Evolutionary conservation across 129 eudicot species (phyloP).

Genomic region (Glebionis coronaria): DNA sequence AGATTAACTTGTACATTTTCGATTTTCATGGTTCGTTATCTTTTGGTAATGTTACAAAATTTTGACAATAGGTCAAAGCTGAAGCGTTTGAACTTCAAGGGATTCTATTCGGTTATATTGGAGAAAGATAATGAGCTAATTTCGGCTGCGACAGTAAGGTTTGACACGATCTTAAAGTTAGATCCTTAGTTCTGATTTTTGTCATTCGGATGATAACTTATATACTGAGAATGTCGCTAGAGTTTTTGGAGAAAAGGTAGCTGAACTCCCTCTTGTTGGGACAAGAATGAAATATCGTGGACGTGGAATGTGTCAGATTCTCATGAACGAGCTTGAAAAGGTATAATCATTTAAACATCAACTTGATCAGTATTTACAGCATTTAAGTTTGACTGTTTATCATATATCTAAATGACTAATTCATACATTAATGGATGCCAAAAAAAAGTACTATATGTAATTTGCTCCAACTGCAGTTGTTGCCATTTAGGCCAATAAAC

Average conservation of each 20-base stretch:
- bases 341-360: conserved; percentile 21
- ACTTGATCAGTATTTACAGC: background rate
- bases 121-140: conserved; percentile 77
- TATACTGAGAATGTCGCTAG: conserved; percentile 28
- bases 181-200: background rate
- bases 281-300: conserved; percentile 67
- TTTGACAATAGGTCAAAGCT: conserved; percentile 57
- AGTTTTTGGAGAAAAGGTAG: conserved; percentile 67
- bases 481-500: background rate
- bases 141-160: conserved; percentile 63
- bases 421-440: background rate
- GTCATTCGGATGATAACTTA: conserved; percentile 12
- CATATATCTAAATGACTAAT: background rate
- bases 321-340: conserved; percentile 78
- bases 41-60: background rate
- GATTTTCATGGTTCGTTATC: background rate
- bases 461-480: background rate
- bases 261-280: conserved; percentile 76
- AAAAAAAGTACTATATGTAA: background rate
- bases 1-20: conserved; percentile 7
- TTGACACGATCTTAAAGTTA: background rate
- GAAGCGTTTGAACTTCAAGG: conserved; percentile 63
- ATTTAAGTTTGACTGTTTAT: background rate
- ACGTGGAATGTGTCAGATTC: conserved; percentile 73
- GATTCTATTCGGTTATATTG: conserved; percentile 65